A percentile compares a stretch with the other conserved stretches of the same genome.
Evolutionary conservation across 2,329 filamentous ascomycete species (phyloP).

Genomic region (Pochonia chlamydosporia): DNA sequence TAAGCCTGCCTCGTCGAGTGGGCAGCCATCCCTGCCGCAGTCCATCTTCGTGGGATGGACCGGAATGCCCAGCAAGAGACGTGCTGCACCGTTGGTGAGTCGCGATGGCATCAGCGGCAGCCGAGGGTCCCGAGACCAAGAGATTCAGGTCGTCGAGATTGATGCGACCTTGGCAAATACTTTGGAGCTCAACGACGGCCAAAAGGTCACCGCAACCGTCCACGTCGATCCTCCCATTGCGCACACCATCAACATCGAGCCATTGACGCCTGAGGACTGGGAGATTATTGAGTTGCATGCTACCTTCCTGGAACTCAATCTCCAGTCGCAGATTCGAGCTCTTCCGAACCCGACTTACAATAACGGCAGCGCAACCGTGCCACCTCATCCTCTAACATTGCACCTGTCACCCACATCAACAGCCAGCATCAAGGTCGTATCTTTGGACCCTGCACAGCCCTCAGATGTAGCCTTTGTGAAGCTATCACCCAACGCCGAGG

Average conservation of each 20-base stretch:
- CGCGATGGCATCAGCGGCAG: conserved; percentile 64
- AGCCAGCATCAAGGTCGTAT: conserved; percentile 81
- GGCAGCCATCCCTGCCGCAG: conserved; percentile 46
- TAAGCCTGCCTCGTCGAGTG: conserved; percentile 41
- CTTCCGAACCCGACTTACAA: conserved; percentile 76
- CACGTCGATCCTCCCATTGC: conserved; percentile 88
- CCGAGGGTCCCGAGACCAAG: conserved; percentile 64
- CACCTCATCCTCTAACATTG: conserved; percentile 75
- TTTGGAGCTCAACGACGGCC: conserved; percentile 72
- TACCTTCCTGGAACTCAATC: conserved; percentile 89
- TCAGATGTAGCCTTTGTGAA: conserved; percentile 76
- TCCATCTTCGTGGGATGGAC: conserved; percentile 94
- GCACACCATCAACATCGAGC: conserved; percentile 95
- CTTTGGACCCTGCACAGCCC: conserved; percentile 68
- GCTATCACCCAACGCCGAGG: conserved; percentile 88
- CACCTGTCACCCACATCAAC: conserved; percentile 94
- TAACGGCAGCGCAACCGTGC: conserved; percentile 42
- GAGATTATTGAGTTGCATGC: conserved; percentile 98
- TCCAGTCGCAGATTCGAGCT: conserved; percentile 86
- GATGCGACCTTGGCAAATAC: conserved; percentile 78
- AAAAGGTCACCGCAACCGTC: conserved; percentile 65
- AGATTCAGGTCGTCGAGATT: conserved; percentile 73
- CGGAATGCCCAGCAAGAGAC: conserved; percentile 91
- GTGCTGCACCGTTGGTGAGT: conserved; percentile 64
- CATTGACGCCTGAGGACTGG: conserved; percentile 92